Conservation (phyloP, 805 yeast genomes). For the Millerozyma miso region DNA sequence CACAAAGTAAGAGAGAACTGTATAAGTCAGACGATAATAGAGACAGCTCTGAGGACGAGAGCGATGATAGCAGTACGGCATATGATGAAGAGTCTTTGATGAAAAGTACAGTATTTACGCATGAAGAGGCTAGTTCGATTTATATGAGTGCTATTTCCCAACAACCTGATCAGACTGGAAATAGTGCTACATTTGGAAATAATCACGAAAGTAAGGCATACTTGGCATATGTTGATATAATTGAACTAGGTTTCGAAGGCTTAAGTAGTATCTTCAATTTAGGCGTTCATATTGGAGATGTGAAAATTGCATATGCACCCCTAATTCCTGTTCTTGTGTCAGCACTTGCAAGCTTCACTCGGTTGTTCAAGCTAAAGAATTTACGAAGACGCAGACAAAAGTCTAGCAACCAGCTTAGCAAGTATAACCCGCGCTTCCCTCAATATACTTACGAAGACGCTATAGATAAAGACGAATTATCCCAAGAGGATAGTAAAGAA, state of each 20-base stretch:
- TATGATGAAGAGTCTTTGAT: conserved; percentile 43
- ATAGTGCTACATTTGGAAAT: conserved; percentile 2
- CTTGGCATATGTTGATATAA: conserved; percentile 30
- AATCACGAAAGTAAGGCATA: conserved; percentile 11
- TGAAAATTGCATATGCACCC: conserved; percentile 44
- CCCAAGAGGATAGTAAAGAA: conserved; percentile 7
- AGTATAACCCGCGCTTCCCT: conserved; percentile 16
- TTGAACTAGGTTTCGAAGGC: conserved; percentile 48
- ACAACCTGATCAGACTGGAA: conserved; percentile 24
- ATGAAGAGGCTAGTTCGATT: conserved; percentile 63
- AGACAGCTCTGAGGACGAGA: conserved; percentile 12
- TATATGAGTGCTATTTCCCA: conserved; percentile 80
- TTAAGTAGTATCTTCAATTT: conserved; percentile 29
- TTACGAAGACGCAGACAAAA: conserved; percentile 23
- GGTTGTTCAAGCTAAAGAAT: conserved; percentile 29
- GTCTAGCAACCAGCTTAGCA: not conserved
- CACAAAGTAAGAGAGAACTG: conserved; percentile 1
- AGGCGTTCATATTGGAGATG: conserved; percentile 32
- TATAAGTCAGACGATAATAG: conserved; percentile 8
- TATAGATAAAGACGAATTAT: conserved; percentile 12
- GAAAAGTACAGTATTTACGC: conserved; percentile 62
- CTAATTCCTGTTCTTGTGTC: conserved; percentile 35
- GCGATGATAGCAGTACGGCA: conserved; percentile 20
- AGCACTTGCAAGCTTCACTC: conserved; percentile 34
- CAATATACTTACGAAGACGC: conserved; percentile 17